A percentile compares a stretch with the other conserved stretches of the same genome.
Evolutionary conservation across 495 filamentous ascomycete genomes (phyloP).

Genomic region (Neurospora sp.): DNA sequence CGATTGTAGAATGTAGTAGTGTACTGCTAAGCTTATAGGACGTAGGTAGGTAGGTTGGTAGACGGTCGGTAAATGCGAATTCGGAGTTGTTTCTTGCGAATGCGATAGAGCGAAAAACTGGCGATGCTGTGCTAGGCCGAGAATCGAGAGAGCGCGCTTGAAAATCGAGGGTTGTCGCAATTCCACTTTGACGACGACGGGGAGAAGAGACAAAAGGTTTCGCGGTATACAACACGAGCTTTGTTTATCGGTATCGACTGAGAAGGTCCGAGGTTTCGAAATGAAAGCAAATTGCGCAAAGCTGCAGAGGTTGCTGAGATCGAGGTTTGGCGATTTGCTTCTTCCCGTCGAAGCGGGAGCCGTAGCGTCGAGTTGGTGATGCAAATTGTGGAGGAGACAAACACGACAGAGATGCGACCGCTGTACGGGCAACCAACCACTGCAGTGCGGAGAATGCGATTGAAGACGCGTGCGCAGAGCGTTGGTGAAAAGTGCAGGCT

Average conservation of each 20-base stretch:
- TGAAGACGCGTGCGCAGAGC: background rate
- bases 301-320: background rate
- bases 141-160: too few species aligned
- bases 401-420: background rate
- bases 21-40: background rate
- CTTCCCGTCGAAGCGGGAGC: background rate
- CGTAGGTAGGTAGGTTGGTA: background rate
- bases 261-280: background rate
- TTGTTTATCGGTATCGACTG: background rate
- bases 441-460: background rate
- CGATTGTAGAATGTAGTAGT: slow-evolving; percentile 4
- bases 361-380: background rate
- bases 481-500: background rate
- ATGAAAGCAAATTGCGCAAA: background rate
- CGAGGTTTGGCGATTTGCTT: background rate
- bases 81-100: background rate
- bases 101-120: background rate
- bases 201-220: background rate
- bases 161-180: too few species aligned
- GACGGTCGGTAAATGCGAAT: background rate
- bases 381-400: background rate
- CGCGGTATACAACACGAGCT: background rate
- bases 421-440: background rate
- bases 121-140: background rate
- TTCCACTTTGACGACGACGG: background rate